These are phyloP conservation scores for Leccinellum albellum DNA, from an alignment of 768 basidiomycete genomes.

Conservation along the genomic window DNA sequence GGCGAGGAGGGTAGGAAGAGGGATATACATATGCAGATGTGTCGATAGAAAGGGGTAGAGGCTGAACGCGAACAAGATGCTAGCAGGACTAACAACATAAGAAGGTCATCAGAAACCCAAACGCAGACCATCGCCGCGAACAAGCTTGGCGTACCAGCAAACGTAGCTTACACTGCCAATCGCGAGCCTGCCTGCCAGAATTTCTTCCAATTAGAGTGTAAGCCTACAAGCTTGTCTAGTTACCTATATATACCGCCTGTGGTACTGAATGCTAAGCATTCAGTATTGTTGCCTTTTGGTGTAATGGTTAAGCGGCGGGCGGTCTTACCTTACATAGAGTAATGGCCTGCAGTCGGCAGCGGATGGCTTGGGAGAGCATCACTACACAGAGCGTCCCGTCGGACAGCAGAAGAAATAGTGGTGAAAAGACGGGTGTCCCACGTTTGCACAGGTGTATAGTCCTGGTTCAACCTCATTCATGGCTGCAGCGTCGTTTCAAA, in stretches of 20 bases:
- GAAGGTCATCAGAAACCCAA: not conserved
- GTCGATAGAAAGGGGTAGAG: not conserved
- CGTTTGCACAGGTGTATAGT: constrained; percentile 3
- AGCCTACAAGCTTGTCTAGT: no score
- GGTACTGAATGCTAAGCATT: no score
- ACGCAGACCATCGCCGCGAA: not conserved
- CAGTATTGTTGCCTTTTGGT: no score
- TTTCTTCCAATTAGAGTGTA: not conserved
- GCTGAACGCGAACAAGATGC: constrained; percentile 10
- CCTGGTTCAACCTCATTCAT: constrained; percentile 4
- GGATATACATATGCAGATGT: constrained; percentile 5
- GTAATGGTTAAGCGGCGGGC: no score
- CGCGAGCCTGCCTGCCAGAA: constrained; percentile 9
- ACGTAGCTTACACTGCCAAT: constrained; percentile 15
- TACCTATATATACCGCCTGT: no score
- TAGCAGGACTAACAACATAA: not conserved
- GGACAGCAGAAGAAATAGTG: constrained; percentile 5
- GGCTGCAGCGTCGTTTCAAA: not conserved
- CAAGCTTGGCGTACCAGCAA: constrained; percentile 9
- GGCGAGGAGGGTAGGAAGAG: not conserved
- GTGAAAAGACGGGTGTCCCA: not conserved
- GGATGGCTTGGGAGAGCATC: constrained; percentile 3
- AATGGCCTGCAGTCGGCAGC: not conserved
- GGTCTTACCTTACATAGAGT: no score
- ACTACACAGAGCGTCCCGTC: constrained; percentile 8